Evolutionary conservation across 2,329 filamentous ascomycete species (phyloP), one percentile per base, ranked within the genome.

Genomic region (Nigrospora oryzae): DNA sequence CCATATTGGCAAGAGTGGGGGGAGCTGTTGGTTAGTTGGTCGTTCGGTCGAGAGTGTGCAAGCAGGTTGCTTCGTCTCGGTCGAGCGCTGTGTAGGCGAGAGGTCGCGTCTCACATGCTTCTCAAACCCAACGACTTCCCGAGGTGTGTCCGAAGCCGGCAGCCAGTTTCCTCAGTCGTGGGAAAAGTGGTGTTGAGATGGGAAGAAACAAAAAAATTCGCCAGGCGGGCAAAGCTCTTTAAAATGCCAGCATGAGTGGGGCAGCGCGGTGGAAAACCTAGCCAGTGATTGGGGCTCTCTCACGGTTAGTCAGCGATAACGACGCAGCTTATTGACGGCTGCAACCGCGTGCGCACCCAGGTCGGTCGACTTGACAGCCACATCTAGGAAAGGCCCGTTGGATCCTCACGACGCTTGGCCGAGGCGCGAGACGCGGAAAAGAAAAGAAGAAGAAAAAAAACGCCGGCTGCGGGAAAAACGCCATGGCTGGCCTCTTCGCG

Each of bases 401-500:
- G 23, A 6, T 28, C 23, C 23, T 10, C 23, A 28, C 23, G 23
- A 5, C 23, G 23, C 23, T 28, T 10, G 23, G 10, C 23, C 23
- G 23, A 28, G 23, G 23, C 10, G 7, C 23, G 23, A 28, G 36
- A 41, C 19, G 36, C 23, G 33, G 23, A 10, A 28, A 28, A 28
- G 19, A 38, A 19, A 28, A 28, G 19, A 38, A 19, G n/a, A 23
- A 6, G 19, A 23, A 23, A 4, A 23, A 28, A 10, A 28, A 28
- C 5, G 5, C 23, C 23, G 8, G 23, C 23, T 10, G 23, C 23
- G 23, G 11, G 6, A 33, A 2, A 33, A 17, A 34, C 19, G 47
- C 17, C 38, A 75, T 80, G 73, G 61, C 69, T n/a, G 63, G 66
- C 2, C 59, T 87, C 15, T 86, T 83, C 54, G 76, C 85, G 3